phyloP scores from a whole-genome alignment of 129 eudicot species.

The Saussurea involucrata region DNA sequence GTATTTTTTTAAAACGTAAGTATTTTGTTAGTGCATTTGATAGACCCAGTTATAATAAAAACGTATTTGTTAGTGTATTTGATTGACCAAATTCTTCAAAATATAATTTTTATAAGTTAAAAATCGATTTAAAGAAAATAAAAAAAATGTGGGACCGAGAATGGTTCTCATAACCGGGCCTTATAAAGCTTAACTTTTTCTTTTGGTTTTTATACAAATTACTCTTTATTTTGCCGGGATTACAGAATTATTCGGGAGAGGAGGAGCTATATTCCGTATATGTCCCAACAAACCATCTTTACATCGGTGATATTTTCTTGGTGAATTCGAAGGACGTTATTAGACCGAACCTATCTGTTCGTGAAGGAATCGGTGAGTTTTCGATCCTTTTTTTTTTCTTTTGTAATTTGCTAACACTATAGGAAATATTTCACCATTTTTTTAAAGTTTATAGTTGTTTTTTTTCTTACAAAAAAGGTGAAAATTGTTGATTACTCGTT shows the following conservation, averaged over 20 bases:
- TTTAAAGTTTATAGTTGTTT: background rate
- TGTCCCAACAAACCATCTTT: constrained; percentile 87
- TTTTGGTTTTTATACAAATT: background rate
- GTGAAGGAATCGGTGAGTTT: constrained; percentile 83
- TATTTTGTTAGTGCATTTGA: too few relatives aligned
- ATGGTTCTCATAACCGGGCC: too few relatives aligned
- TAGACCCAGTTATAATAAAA: too few relatives aligned
- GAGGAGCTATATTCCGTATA: constrained; percentile 81
- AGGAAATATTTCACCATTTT: background rate
- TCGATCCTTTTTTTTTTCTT: background rate
- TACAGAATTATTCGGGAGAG: constrained; percentile 70
- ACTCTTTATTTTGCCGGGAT: background rate
- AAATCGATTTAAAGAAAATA: too few relatives aligned
- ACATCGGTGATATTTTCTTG: constrained; percentile 78
- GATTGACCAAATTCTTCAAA: too few relatives aligned
- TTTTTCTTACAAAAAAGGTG: background rate
- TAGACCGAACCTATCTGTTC: constrained; percentile 79
- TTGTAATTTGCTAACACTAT: background rate
- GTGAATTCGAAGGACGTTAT: constrained; percentile 75
- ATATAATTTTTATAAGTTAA: too few relatives aligned
- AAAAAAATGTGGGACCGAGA: too few relatives aligned
- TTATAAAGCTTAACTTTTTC: background rate
- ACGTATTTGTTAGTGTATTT: too few relatives aligned
- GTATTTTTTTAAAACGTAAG: too few relatives aligned
- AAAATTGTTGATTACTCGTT: background rate